Conservation (phyloP, 2,329 filamentous ascomycete genomes). For the Geosmithia flava region DNA sequence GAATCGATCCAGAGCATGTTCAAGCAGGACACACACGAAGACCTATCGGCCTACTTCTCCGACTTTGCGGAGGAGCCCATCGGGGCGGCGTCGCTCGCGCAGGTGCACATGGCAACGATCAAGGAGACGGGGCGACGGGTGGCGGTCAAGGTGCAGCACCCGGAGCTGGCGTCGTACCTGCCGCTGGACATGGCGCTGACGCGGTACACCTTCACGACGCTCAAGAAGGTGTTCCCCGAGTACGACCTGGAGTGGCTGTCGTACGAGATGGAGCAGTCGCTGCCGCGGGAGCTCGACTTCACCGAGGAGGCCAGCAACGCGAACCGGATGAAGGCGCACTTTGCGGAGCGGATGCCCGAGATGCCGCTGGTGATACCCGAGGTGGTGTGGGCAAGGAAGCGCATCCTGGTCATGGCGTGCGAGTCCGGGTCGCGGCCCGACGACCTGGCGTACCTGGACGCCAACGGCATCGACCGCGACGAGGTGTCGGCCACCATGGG, state of each 20-base stretch:
- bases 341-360: constrained; percentile 53
- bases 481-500: constrained; percentile 88
- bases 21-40: constrained; percentile 64
- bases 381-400: constrained; percentile 77
- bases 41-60: constrained; percentile 73
- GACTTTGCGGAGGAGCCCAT: constrained; percentile 73
- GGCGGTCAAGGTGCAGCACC: constrained; percentile 95
- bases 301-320: constrained; percentile 77
- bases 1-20: constrained; percentile 85
- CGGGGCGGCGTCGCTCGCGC: constrained; percentile 85
- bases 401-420: constrained; percentile 92
- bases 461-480: constrained; percentile 79
- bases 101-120: constrained; percentile 81
- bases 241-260: constrained; percentile 97
- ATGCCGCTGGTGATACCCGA: constrained; percentile 81
- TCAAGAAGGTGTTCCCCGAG: constrained; percentile 91
- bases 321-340: constrained; percentile 66
- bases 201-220: constrained; percentile 73
- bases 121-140: constrained; percentile 75
- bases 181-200: constrained; percentile 80
- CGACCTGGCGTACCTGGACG: constrained; percentile 77
- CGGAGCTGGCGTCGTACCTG: constrained; percentile 77
- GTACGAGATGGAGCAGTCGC: constrained; percentile 79
- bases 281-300: constrained; percentile 90
- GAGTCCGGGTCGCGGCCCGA: constrained; percentile 79